Base-by-base conservation (phyloP, 176 grass and related monocot genomes). In the Phragmites australis region DNA sequence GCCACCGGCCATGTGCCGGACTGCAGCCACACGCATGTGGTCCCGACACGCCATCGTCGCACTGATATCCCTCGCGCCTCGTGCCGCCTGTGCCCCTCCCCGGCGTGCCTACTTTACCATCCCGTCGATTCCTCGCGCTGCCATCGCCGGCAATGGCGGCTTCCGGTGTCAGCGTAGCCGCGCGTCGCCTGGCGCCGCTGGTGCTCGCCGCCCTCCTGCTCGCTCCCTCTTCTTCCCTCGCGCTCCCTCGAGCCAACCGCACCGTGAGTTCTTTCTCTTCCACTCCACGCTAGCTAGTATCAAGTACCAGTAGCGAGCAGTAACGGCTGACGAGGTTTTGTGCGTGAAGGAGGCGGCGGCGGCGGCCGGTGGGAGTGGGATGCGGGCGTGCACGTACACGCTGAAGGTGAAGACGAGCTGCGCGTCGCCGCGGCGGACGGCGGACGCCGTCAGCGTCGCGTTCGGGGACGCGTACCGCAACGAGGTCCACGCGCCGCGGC, bases 341-440 rank as follows among this genome's bases (percentile, higher is more conserved):
- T 37, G 34, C 34, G 34, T 37, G 34, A 5, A 68, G 17, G 61
- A 9, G 17, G 11, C n/a, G 47, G 69, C 48, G 65, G 46, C 34
- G 47, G 27, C 47, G 45, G 25, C 3, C 21, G 66, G 70, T 65
- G 29, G 65, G n/a, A 30, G 60, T 14, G 51, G 11, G 29, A 14
- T 41, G 7, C 40, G 65, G 21, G n/a, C 1, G 52, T 94, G 89
- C 75, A 68, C 87, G 78, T 92, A 94, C 84, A 90, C 83, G 64
- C 65, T 94, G 6, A 74, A 85, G 72, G 91, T 97, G 59, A 97
- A 81, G 82, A 97, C 95, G 57, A 89, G 92, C 65, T 97, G 95
- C 83, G 83, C 76, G 50, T 94, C 95, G 50, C 81, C 80, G 39
- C 52, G 55, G 68, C 84, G 76, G 66, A 90, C 94, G 56, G 3